These are phyloP conservation scores for Alternaria hordeiaustralica DNA, from an alignment of 2,329 filamentous ascomycete species.

Conservation along the genomic window DNA sequence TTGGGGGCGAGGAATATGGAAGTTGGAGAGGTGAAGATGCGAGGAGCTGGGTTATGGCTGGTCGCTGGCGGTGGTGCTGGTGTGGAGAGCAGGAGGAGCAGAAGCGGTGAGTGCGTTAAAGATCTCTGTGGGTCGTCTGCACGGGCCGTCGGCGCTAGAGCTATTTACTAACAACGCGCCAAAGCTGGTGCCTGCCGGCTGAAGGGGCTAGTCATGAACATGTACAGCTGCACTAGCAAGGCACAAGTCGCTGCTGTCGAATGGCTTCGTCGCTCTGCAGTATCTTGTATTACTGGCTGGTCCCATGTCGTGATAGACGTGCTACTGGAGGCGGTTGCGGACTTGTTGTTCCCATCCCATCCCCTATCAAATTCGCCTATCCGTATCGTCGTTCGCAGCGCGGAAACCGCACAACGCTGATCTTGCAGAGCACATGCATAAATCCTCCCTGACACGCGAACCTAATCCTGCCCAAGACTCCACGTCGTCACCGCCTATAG, in stretches of 20 bases:
- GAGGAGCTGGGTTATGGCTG: conserved; percentile 36
- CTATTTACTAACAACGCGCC: conserved; percentile 26
- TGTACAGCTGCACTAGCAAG: neutral
- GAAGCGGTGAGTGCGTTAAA: conserved; percentile 39
- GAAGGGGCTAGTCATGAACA: neutral
- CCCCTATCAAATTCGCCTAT: neutral
- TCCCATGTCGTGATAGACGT: neutral
- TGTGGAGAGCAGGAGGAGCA: conserved; percentile 40
- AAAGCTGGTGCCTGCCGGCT: conserved; percentile 8
- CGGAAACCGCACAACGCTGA: conserved; percentile 1
- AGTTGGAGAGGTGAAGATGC: conserved; percentile 41
- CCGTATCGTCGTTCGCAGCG: neutral
- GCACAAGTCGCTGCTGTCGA: neutral
- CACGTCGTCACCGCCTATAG: conserved; percentile 12
- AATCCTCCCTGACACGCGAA: neutral
- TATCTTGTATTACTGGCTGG: neutral
- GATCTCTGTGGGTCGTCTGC: conserved; percentile 31
- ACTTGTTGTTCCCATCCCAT: neutral
- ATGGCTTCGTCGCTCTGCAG: neutral
- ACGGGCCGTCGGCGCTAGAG: conserved; percentile 28
- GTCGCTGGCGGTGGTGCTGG: conserved; percentile 37
- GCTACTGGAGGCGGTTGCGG: neutral
- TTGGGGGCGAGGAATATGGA: conserved; percentile 26
- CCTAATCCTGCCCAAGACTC: neutral
- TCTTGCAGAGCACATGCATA: neutral